Evolutionary conservation across 352 stramenopile species (phyloP), one percentile per base, ranked within the genome.

Genomic region (Globisporangium rhizosaccharum): DNA sequence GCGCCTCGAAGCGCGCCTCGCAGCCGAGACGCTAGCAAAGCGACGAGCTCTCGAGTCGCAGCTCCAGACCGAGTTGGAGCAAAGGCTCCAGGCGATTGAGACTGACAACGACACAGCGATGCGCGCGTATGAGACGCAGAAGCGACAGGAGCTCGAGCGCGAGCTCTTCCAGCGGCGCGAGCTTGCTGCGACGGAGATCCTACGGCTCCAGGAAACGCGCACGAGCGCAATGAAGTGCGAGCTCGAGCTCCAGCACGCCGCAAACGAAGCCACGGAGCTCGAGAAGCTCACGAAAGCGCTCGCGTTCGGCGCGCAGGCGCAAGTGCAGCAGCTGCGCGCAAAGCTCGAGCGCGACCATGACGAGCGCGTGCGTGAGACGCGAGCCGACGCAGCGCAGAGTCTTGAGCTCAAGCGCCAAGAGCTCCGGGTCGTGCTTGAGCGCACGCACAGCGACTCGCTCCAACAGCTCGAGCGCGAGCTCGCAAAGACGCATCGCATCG

Each of bases 271-370:
- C 53, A 41, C 48, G 5, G 77, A 87, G 56, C 50, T 90, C 42
- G 60, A 82, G 20, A 88, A 90, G 56, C 60, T 90, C 25, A 66
- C 75, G 18, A 85, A 81, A 47, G 78, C 72, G 3, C 63, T 90
- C 30, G 61, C 67, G 12, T 81, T 87, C 57, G 80, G 80, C 15
- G 71, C 77, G 3, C 79, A 89, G 57, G 75, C 76, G 3, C 79
- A 89, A 25, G 20, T 86, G 14, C 76, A 89, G 57, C 77, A 86
- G 41, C 62, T 89, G 14, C 70, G 71, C 8, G 73, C 70, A 25
- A 53, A 68, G 45, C 47, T 88, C 44, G 70, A 83, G 33, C 61
- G 59, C 3, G 57, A 75, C 12, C 67, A 85, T 9, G 74, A 85
- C 14, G 63, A 73, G 10, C 68, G 65, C 28, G 23, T 78, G 8